Percentiles rank a stretch among this genome's conserved stretches.
These are phyloP conservation scores for Alnus glutinosa DNA, from an alignment of 306 rosid genomes.

Conservation along the genomic window DNA sequence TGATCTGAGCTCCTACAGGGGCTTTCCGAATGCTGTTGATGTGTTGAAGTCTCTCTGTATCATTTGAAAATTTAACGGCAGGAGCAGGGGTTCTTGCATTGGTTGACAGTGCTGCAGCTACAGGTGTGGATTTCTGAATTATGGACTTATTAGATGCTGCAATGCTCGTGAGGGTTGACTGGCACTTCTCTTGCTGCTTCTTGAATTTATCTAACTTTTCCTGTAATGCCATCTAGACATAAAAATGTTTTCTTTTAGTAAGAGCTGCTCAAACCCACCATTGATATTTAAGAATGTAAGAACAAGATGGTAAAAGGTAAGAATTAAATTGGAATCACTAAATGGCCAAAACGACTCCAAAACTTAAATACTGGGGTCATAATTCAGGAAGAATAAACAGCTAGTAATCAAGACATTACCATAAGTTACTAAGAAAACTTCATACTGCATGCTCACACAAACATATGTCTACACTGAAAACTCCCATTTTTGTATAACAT, in stretches of 20 bases:
- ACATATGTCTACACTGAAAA: not conserved
- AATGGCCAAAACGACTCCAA: not conserved
- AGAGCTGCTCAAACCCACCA: not conserved
- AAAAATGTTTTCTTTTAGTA: not conserved
- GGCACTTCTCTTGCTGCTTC: conserved; percentile 75
- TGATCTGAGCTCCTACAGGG: conserved; percentile 92
- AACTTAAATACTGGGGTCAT: not conserved
- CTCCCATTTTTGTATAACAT: not conserved
- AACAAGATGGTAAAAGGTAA: not conserved
- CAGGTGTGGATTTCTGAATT: conserved; percentile 34
- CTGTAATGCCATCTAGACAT: conserved; percentile 60
- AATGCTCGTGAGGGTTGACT: conserved; percentile 63
- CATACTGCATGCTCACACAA: not conserved
- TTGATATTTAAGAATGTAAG: not conserved
- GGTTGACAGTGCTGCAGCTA: conserved; percentile 17
- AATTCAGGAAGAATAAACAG: not conserved
- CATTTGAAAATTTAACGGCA: conserved; percentile 78
- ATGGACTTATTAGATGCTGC: conserved; percentile 47
- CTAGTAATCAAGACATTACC: not conserved
- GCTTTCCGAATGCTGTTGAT: conserved; percentile 73
- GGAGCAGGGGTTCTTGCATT: conserved; percentile 51
- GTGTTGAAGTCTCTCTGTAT: conserved; percentile 92
- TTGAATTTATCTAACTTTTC: conserved; percentile 61
- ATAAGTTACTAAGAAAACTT: not conserved
- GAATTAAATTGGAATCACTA: not conserved